Conservation (phyloP, 345 rosid species). For the Populus euphratica region DNA sequence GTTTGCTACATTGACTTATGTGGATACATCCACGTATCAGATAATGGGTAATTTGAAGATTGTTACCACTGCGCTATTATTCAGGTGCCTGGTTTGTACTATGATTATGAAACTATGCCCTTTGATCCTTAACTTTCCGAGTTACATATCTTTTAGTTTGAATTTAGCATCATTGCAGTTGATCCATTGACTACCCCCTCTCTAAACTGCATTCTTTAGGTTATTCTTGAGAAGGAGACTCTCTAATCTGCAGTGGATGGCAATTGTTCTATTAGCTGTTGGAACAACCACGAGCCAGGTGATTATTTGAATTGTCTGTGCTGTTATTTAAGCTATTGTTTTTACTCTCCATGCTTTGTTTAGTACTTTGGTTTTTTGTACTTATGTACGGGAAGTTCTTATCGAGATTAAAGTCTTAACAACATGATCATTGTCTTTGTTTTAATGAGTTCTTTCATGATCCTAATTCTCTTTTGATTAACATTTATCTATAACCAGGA, state of each 20-base stretch:
- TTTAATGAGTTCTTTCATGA: neutral
- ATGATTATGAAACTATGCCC: neutral
- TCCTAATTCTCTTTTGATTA: neutral
- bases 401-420: neutral
- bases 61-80: conserved; percentile 81
- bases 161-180: neutral
- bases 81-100: conserved; percentile 46
- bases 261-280: conserved; percentile 71
- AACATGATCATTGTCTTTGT: neutral
- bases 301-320: neutral
- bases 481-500: neutral
- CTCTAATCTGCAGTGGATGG: conserved; percentile 83
- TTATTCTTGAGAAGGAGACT: conserved; percentile 64
- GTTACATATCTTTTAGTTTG: neutral
- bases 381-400: neutral
- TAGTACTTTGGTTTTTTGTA: no score
- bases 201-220: conserved; percentile 27
- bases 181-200: neutral
- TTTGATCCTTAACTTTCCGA: neutral
- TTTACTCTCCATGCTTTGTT: neutral
- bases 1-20: conserved; percentile 83
- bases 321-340: neutral
- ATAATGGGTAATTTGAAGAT: conserved; percentile 99
- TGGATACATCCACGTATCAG: conserved; percentile 92
- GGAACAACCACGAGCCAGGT: conserved; percentile 97